Conservation (phyloP, 148 eudicot genomes). For the Dysphania ambrosioides region DNA sequence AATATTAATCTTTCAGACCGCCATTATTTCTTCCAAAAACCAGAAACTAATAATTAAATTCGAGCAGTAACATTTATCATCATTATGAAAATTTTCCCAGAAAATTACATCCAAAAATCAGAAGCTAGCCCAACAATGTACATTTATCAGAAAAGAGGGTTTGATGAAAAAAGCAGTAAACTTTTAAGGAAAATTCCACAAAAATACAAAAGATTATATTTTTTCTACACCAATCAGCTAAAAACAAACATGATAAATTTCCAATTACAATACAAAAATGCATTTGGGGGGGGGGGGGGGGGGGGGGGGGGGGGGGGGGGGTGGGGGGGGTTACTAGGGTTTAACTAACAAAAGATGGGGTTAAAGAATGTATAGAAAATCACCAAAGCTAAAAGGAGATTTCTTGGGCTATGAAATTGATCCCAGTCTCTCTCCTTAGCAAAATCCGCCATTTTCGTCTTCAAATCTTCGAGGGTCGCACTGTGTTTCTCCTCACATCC, state of each 20-base stretch:
- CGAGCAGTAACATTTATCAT: neutral
- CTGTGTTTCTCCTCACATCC: slow-evolving; percentile 13
- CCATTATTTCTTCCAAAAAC: too few species aligned
- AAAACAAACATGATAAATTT: neutral
- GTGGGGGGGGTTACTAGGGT: slow-evolving; percentile 15
- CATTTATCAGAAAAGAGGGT: neutral
- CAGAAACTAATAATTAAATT: neutral
- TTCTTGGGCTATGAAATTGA: slow-evolving; percentile 52
- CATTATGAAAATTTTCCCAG: neutral
- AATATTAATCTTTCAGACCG: too few species aligned
- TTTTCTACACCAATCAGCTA: neutral
- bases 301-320: too few species aligned
- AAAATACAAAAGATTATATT: neutral
- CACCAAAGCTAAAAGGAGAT: slow-evolving; percentile 59
- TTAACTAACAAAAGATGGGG: neutral
- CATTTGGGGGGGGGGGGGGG: too few species aligned
- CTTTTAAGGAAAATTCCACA: neutral
- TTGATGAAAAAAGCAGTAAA: neutral
- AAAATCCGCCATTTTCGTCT: slow-evolving; percentile 49
- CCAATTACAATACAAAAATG: too few species aligned
- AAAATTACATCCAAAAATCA: slow-evolving; percentile 6
- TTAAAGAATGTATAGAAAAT: neutral
- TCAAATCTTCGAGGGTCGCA: slow-evolving; percentile 38
- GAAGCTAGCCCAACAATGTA: slow-evolving; percentile 5
- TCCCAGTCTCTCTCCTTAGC: slow-evolving; percentile 59